These are phyloP conservation scores for Lachnellula hyalina DNA, from an alignment of 2,329 filamentous ascomycete genomes.

Conservation along the genomic window DNA sequence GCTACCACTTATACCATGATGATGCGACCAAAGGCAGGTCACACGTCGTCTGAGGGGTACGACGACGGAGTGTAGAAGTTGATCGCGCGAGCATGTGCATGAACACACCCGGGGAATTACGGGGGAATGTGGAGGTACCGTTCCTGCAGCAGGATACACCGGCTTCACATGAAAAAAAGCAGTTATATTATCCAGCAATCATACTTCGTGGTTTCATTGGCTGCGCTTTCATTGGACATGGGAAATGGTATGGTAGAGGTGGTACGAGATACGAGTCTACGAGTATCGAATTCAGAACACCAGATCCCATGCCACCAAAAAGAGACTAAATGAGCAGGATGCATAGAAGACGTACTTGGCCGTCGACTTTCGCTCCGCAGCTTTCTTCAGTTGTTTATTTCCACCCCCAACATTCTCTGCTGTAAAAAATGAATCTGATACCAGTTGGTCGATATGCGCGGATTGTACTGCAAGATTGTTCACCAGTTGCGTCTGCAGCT, in stretches of 20 bases:
- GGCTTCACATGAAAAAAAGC: neutral
- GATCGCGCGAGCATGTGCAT: too few relatives aligned
- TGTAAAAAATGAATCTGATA: constrained; percentile 75
- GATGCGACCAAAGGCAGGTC: too few relatives aligned
- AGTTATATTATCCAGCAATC: neutral
- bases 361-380: constrained; percentile 64
- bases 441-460: constrained; percentile 83
- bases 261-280: too few relatives aligned
- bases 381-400: constrained; percentile 86
- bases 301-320: constrained; percentile 73
- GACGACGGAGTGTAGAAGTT: too few relatives aligned
- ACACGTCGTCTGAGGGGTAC: too few relatives aligned
- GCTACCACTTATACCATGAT: too few relatives aligned
- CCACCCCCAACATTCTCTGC: constrained; percentile 82
- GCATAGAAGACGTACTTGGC: constrained; percentile 77
- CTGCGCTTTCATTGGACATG: too few relatives aligned
- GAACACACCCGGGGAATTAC: too few relatives aligned
- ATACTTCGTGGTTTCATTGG: neutral
- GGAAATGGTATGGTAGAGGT: neutral
- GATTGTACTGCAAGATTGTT: constrained; percentile 80
- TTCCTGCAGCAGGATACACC: neutral
- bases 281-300: constrained; percentile 41
- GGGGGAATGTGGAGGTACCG: neutral
- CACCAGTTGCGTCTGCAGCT: constrained; percentile 84
- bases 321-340: constrained; percentile 68